Base-by-base conservation (phyloP, 768 basidiomycete species). In the Pleurotus tuoliensis region DNA sequence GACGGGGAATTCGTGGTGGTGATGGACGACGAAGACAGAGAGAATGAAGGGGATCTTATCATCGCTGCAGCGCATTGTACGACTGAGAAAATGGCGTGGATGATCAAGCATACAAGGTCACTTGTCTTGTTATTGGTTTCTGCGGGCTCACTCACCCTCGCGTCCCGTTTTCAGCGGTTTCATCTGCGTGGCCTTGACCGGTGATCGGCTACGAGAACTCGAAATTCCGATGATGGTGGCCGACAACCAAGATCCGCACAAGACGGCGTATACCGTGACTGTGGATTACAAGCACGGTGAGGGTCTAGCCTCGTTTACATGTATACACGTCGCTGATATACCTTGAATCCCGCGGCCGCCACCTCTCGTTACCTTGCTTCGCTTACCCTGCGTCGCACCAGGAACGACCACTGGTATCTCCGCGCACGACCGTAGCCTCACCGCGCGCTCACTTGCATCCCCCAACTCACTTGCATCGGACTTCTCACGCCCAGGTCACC, bases 21-120 rank as follows among this genome's bases (percentile, higher is more conserved):
- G 5, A 94, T 98, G 89, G 97, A 99, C 69, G 96, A 98, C 71
- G 92, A 97, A 72, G 78, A 79, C 61, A 78, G 97, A 58, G 97
- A 99, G 74, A 99, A 99, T 68, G 97, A 99, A 68, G 96, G 97
- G 2, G 97, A 99, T 70, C 74, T 99, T 57, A 93, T 98, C 67
- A 88, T 94, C 65, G 85, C 96, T 12, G 97, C 85, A 2, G 78
- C 79, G 22, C 82, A 85, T 51, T 86, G 92, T 62, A 93, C 94
- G 39, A 92, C 93, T 1, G 92, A 98, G 71, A 92, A 94, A 67
- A 98, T 99, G 97, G 96, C 97, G 0, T 99, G 93, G 93, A 90
- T 99, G 82, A 94, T 99, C 69, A 89, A 90, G 66, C 87, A 95
- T 69, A 92, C 94, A 0, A 97, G 94, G 96, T 95, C 51, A 58